Percentiles rank a stretch among this genome's conserved stretches.
Conservation (phyloP, 371 early-diverging fungal species). For the Mucor velutinosus region DNA sequence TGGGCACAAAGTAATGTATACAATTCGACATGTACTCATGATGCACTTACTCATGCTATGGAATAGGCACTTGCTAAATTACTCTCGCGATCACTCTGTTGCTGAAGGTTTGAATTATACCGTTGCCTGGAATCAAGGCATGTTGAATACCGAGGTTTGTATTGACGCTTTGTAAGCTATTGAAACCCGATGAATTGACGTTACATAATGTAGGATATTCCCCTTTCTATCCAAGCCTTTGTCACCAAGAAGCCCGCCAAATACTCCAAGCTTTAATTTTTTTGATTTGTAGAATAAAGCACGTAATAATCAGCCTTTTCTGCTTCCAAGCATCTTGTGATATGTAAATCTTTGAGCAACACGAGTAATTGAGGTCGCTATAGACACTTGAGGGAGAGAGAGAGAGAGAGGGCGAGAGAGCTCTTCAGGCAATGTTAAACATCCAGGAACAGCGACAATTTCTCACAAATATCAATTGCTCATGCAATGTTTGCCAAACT, state of each 20-base stretch:
- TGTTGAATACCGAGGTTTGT: conserved; percentile 73
- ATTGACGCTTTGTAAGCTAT: neutral
- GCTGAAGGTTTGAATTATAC: conserved; percentile 88
- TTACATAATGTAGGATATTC: conserved; percentile 52
- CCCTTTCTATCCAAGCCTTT: conserved; percentile 55
- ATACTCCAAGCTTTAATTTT: conserved; percentile 60
- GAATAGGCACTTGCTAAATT: conserved; percentile 76
- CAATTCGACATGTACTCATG: neutral
- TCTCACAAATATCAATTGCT: too few relatives aligned
- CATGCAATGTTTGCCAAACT: too few relatives aligned
- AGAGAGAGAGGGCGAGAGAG: too few relatives aligned
- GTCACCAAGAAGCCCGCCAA: conserved; percentile 58
- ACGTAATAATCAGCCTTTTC: neutral
- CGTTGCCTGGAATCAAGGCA: conserved; percentile 86
- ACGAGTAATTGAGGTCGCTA: too few relatives aligned
- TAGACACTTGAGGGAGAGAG: too few relatives aligned
- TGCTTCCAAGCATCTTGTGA: neutral
- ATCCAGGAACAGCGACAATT: too few relatives aligned
- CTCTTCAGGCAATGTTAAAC: too few relatives aligned
- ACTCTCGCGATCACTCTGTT: conserved; percentile 89
- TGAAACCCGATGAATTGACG: neutral
- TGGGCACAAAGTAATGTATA: conserved; percentile 78
- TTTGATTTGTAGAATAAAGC: neutral
- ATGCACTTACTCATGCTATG: neutral
- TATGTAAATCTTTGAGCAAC: too few relatives aligned